A percentile compares a stretch with the other conserved stretches of the same genome.
phyloP scores from a whole-genome alignment of 352 stramenopile species.

The Phytophthora podocarpi region DNA sequence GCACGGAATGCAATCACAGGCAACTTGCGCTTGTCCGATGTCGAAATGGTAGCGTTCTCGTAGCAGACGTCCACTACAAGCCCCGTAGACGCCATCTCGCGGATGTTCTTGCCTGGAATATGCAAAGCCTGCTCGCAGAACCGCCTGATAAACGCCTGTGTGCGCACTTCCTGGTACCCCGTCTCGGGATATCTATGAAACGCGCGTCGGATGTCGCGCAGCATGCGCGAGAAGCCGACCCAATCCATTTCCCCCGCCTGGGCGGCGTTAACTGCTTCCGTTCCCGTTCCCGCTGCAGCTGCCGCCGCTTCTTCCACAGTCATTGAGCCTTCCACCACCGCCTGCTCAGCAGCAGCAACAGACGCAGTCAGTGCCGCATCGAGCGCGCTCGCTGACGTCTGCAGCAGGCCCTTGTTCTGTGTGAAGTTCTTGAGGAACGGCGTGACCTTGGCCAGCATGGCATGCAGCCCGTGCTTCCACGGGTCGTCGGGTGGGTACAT shows the following conservation, averaged over 20 bases:
- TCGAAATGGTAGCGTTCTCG: slow-evolving; percentile 56
- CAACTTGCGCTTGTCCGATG: slow-evolving; percentile 58
- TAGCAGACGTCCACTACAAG: slow-evolving; percentile 92
- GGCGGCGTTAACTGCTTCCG: neutral
- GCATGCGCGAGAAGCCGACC: slow-evolving; percentile 71
- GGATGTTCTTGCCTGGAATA: slow-evolving; percentile 77
- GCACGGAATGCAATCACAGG: slow-evolving; percentile 93
- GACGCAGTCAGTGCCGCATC: slow-evolving; percentile 19
- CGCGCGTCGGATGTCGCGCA: slow-evolving; percentile 78
- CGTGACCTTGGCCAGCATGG: slow-evolving; percentile 53
- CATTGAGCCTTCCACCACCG: neutral
- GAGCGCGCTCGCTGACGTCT: slow-evolving; percentile 13
- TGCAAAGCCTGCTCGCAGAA: slow-evolving; percentile 85
- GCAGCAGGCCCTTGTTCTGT: slow-evolving; percentile 26
- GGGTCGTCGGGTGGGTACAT: slow-evolving; percentile 69
- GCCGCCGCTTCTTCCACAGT: neutral
- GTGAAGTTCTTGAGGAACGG: slow-evolving; percentile 73
- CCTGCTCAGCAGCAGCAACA: slow-evolving; percentile 9
- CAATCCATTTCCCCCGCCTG: slow-evolving; percentile 51
- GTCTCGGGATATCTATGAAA: slow-evolving; percentile 93
- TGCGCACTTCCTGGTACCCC: slow-evolving; percentile 90
- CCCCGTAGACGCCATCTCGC: slow-evolving; percentile 82
- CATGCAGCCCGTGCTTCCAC: slow-evolving; percentile 68
- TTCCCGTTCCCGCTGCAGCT: neutral
- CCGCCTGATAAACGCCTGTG: slow-evolving; percentile 83